These are phyloP conservation scores for Citrus sinensis DNA, from an alignment of 345 rosid genomes.

Conservation along the genomic window DNA sequence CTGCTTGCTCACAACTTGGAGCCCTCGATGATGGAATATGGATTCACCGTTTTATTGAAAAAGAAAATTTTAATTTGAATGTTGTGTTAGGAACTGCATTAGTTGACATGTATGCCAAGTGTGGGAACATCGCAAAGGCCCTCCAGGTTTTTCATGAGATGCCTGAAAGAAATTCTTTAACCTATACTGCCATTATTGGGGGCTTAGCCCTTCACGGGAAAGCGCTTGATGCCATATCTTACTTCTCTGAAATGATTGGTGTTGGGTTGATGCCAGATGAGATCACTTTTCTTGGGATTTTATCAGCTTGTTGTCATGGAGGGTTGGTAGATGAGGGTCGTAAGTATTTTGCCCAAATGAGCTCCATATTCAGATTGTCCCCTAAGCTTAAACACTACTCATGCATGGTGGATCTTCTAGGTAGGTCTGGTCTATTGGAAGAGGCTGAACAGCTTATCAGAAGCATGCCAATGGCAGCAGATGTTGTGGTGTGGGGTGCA, in stretches of 20 bases:
- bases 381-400: constrained; percentile 82
- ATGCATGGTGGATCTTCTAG: constrained; percentile 85
- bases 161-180: constrained; percentile 61
- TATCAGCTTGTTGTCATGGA: constrained; percentile 88
- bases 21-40: constrained; percentile 83
- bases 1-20: constrained; percentile 87
- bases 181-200: constrained; percentile 72
- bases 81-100: constrained; percentile 76
- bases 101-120: constrained; percentile 85
- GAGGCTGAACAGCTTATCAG: constrained; percentile 71
- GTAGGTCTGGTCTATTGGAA: constrained; percentile 73
- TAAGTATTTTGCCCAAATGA: constrained; percentile 62
- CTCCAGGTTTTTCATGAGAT: constrained; percentile 61
- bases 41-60: constrained; percentile 72
- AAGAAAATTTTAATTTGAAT: constrained; percentile 46
- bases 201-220: constrained; percentile 79
- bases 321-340: constrained; percentile 81
- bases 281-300: constrained; percentile 69
- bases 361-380: constrained; percentile 42
- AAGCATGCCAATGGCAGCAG: constrained; percentile 71
- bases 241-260: constrained; percentile 68
- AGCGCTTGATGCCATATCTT: constrained; percentile 55
- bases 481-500: constrained; percentile 82
- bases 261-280: constrained; percentile 72
- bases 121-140: constrained; percentile 74